Evolutionary conservation across 495 filamentous ascomycete species (phyloP), one percentile per base, ranked within the genome.

Genomic region (Penicillium chermesinum): DNA sequence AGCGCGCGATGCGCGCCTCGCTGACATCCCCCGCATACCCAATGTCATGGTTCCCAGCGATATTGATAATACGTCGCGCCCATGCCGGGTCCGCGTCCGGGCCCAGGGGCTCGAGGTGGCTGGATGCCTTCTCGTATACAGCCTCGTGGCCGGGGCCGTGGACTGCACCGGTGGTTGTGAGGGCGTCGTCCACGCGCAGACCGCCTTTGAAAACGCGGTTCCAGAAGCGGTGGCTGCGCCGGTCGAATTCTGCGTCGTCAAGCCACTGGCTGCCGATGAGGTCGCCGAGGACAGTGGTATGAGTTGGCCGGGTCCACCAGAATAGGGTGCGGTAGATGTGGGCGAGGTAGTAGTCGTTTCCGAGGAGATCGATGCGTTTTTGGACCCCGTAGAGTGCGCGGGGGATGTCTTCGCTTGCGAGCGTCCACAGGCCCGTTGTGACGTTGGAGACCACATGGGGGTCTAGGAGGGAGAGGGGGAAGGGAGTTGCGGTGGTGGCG

Each of bases 251-350:
- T 41, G 75, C 79, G 57, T 95, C 85, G 21, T 76, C 76, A 25
- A 97, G 83, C 94, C 94, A 97, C 59, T 98, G 93, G 56, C 89
- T 95, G n/a, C 93, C 94, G 7, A 98, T 70, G 44, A 97, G 70
- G 58, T 98, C 93, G 3, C 93, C 93, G 2, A 98, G 74, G 1
- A 96, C 89, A 0, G 85, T 82, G 19, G 91, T 84, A 66, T 98
- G 94, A 0, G 88, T 95, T 18, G 93, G 93, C 17, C 74, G 63
- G 3, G 83, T 79, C 82, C 84, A 89, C 82, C 87, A 91, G 51
- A 78, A 77, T 14, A 95, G 61, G 0, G 83, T 88, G n/a, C 88
- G 81, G 71, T 93, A 96, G 39, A 96, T 86, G 62, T 96, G 93
- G 8, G 87, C 86, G 7, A 98, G 81, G 66, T 96, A 98, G 53